Conservation (phyloP, 2,329 filamentous ascomycete genomes). For the Talaromyces pinophilus region DNA sequence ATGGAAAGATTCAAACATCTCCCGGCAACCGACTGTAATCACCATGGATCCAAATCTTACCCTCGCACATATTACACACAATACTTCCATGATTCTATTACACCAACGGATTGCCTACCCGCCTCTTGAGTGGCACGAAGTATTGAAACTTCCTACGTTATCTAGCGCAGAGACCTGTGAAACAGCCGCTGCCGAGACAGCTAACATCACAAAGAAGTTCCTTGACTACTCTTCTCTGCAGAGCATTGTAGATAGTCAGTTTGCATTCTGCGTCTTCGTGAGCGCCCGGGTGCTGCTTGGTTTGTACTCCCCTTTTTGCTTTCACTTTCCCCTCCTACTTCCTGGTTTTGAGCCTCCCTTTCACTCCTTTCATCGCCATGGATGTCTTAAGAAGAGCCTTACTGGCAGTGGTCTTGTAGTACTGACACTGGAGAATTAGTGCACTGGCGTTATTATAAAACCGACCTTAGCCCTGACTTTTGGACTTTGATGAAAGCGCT, state of each 20-base stretch:
- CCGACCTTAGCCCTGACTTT: slow-evolving; percentile 28
- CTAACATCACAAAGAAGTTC: slow-evolving; percentile 51
- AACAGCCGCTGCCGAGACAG: slow-evolving; percentile 49
- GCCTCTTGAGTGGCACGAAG: slow-evolving; percentile 32
- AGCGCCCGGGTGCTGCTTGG: neutral
- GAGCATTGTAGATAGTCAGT: slow-evolving; percentile 10
- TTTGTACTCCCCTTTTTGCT: neutral
- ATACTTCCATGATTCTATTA: slow-evolving; percentile 53
- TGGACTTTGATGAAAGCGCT: slow-evolving; percentile 30
- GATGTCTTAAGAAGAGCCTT: neutral
- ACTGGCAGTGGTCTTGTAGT: neutral
- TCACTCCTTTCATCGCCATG: neutral
- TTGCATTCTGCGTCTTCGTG: slow-evolving; percentile 14
- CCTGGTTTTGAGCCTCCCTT: neutral
- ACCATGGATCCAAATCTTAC: slow-evolving; percentile 54
- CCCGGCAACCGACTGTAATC: slow-evolving; percentile 27
- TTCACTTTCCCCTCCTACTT: neutral
- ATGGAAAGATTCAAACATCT: slow-evolving; percentile 44
- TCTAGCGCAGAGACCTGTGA: slow-evolving; percentile 55
- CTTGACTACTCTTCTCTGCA: slow-evolving; percentile 38
- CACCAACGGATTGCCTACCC: slow-evolving; percentile 55
- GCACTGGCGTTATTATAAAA: slow-evolving; percentile 30
- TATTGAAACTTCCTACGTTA: slow-evolving; percentile 45
- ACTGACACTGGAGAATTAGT: slow-evolving; percentile 19
- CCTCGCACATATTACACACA: slow-evolving; percentile 53